Base-by-base conservation (phyloP, 2,329 filamentous ascomycete genomes). In the Grosmannia huntii region DNA sequence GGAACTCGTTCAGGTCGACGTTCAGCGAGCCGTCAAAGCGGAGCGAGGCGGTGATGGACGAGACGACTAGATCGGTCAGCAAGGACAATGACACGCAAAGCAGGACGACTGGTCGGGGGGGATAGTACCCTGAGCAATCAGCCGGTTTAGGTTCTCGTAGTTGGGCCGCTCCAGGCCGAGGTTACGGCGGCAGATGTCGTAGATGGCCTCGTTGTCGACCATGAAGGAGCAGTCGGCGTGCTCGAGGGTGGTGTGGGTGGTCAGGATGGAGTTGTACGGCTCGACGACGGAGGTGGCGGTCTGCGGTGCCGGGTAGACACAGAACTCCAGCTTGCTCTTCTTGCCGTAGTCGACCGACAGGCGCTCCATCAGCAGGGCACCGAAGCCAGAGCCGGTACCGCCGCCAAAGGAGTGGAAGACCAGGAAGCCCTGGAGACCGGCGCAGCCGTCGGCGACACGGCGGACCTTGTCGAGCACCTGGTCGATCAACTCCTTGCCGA, bases 271-370 rank as follows among this genome's bases (percentile, higher is more conserved):
- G 85, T 99, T 99, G 85, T 99, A 99, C 61, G 94, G 94, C 85
- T 99, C 94, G 64, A 99, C 94, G 62, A 99, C 92, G 51, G 94
- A 95, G 69, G 92, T 96, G 67, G 92, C 90, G 66, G 94, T 94
- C 80, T 96, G 91, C 61, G 94, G 94, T 66, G 94, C 91, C 70
- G 94, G 94, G 81, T 99, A 99, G 71, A 99, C 91, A 70, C 90
- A 96, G 83, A 99, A 99, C 78, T 99, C 94, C 64, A 99, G 84
- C 86, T 99, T 99, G 84, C 89, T 95, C 87, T 99, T 99, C 87
- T 99, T 99, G 81, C 94, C 92, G 72, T 96, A 99, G 78, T 99
- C 94, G 70, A 96, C 89, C 41, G 94, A 97, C 62, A 99, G 85
- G 73, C 94, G 92, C 82, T 99, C 94, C 90, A 99, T 95, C 68